Conservation (phyloP, 768 basidiomycete species). For the Kockovaella imperatae region DNA sequence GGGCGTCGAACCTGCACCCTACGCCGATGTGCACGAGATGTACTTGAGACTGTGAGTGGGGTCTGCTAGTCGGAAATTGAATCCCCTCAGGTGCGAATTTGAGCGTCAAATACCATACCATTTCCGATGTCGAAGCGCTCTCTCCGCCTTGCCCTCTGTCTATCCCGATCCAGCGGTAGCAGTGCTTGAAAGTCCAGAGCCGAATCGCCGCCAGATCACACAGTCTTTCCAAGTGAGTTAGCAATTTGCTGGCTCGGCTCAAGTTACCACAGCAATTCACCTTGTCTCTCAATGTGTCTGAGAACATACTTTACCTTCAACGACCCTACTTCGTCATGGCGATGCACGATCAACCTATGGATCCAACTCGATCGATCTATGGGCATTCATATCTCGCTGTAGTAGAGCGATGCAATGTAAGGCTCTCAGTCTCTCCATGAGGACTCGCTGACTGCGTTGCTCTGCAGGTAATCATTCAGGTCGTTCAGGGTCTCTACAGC, state of each 20-base stretch:
- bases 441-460: no score
- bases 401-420: constrained; percentile 20
- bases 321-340: constrained; percentile 22
- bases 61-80: neutral
- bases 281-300: constrained; percentile 17
- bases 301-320: constrained; percentile 15
- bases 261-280: constrained; percentile 14
- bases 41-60: constrained; percentile 7
- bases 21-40: neutral
- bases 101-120: constrained; percentile 16
- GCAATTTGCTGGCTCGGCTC: neutral
- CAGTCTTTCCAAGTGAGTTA: neutral
- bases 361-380: constrained; percentile 14
- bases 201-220: no score
- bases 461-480: constrained; percentile 18
- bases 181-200: constrained; percentile 7
- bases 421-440: no score
- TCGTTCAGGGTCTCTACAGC: constrained; percentile 9
- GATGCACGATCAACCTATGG: constrained; percentile 12
- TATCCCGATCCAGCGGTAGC: constrained; percentile 10
- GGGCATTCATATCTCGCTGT: constrained; percentile 17
- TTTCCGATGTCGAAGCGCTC: constrained; percentile 11
- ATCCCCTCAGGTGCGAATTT: neutral
- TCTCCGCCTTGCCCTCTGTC: constrained; percentile 10
- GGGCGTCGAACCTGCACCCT: neutral